Base-by-base conservation (phyloP, 176 grass and related monocot species). In the Carex kokanica region DNA sequence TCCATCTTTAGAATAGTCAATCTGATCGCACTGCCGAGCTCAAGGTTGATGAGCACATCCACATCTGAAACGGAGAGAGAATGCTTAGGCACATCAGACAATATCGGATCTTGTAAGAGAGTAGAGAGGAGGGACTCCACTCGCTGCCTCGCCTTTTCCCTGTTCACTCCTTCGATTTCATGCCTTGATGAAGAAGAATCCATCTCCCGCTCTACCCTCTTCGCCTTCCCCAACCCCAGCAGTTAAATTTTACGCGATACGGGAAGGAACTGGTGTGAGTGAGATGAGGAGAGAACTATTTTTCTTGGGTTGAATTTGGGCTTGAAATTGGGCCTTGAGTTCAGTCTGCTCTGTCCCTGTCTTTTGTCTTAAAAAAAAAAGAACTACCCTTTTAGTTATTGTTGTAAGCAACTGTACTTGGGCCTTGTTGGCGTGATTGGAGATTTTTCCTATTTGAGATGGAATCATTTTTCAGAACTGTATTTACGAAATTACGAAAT, bases 11-110 rank as follows among this genome's bases (percentile, higher is more conserved):
- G 34, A 61, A 95, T 60, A 81, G 62, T 85, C 32, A 98, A 68
- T 65, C 86, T 87, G 87, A 91, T 94, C 52, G 95, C 90, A 59
- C 92, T 95, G 34, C 90, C 95, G 20, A 98, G 87, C 87, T 98
- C 95, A 18, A 98, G 89, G 75, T 93, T 94, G 25, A 98, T 91
- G 45, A 98, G 82, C 4, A 86, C 94, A 87, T 98, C 95, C 5
- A 93, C 92, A 55, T 93, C 89, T 9, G 83, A 88, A 54, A 98
- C 88, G 2, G 87, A 88, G 15, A 92, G 92, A 17, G 49, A 77
- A 60, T 87, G 90, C 79, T 82, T 91, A 11, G 89, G 78, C 36
- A 91, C 92, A 60, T 98, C 91, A 1, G 67, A 79, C 2, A 95
- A 82, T 77, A 98, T 84, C 18, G 92, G 95, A 84, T 95, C 93